Percentiles rank a stretch among this genome's conserved stretches.
Conservation (phyloP, 1,139 yeast genomes). For the Zygosaccharomyces sapae region DNA sequence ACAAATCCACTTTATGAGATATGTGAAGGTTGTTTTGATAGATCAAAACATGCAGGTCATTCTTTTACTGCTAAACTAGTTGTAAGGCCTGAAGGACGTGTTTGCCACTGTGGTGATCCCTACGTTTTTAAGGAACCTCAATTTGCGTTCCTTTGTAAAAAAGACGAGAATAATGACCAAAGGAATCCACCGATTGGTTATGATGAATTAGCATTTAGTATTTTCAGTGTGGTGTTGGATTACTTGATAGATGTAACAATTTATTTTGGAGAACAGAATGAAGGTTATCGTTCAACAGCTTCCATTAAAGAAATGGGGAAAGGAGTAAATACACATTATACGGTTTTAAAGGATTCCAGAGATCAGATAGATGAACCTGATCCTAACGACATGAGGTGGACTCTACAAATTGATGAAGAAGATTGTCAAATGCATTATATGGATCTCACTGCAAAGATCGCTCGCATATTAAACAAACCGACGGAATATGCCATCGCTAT, state of each 20-base stretch:
- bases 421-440: constrained; percentile 27
- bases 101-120: constrained; percentile 91
- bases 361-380: constrained; percentile 8
- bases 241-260: constrained; percentile 67
- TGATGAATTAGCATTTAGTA: constrained; percentile 37
- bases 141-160: constrained; percentile 44
- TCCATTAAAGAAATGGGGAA: constrained; percentile 9
- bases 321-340: not conserved
- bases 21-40: constrained; percentile 73
- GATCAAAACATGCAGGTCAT: constrained; percentile 70
- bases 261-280: constrained; percentile 22
- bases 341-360: constrained; percentile 7
- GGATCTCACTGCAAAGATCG: constrained; percentile 28
- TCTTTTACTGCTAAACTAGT: constrained; percentile 69
- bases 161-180: constrained; percentile 47
- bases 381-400: constrained; percentile 17
- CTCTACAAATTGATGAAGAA: constrained; percentile 28
- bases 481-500: constrained; percentile 29
- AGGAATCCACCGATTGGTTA: constrained; percentile 20
- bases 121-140: constrained; percentile 47
- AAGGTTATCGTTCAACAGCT: constrained; percentile 8
- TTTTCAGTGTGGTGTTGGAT: constrained; percentile 61
- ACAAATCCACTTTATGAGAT: constrained; percentile 40
- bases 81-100: constrained; percentile 82
- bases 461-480: constrained; percentile 27